Evolutionary conservation across 768 basidiomycete species (phyloP), one percentile per base, ranked within the genome.

Genomic region (Cantharellus anzutake): DNA sequence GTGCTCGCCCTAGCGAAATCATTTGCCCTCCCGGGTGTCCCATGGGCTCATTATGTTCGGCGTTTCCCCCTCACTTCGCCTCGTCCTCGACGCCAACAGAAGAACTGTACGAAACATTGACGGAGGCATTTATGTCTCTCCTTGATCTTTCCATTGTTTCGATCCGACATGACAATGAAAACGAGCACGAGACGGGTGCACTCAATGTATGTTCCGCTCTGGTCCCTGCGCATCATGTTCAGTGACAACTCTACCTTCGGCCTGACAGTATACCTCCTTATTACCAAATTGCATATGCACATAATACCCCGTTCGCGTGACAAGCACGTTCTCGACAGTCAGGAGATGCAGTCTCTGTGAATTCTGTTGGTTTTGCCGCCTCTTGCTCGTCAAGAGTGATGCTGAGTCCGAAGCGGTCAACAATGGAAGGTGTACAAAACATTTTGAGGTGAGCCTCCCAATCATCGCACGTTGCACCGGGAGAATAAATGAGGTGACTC

Each of bases 311-410:
- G 93, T 42, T 74, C 74, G 56, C 70, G 71, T 40, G 88, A 90
- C 67, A 70, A 68, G n/a, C 76, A 83, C 68, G 69, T 66, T 5
- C 70, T 85, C 3, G 62, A 58, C 74, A 73, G 56, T 78, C 78
- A 2, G 78, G 79, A n/a, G 77, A 80, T 41, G 44, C 40, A 59
- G 66, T 97, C 37, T 79, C 80, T 65, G 75, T 97, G 50, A 96
- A 97, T 69, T 78, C 93, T 51, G 75, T 96, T 55, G 93, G 88
- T 11, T 96, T 84, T 68, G 86, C 89, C 4, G 93, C 1, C 80
- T 88, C 82, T 65, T 96, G 62, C 78, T 96, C 59, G 89, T 87
- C 35, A 89, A 85, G 73, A 89, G 84, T 63, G 79, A 84, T 59
- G 75, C 75, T 20, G 89, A 93, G 71, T 68, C 44, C 44, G 44